Evolutionary conservation across 2,329 filamentous ascomycete species (phyloP), one percentile per base, ranked within the genome.

Genomic region (Fusarium sulawesiense): DNA sequence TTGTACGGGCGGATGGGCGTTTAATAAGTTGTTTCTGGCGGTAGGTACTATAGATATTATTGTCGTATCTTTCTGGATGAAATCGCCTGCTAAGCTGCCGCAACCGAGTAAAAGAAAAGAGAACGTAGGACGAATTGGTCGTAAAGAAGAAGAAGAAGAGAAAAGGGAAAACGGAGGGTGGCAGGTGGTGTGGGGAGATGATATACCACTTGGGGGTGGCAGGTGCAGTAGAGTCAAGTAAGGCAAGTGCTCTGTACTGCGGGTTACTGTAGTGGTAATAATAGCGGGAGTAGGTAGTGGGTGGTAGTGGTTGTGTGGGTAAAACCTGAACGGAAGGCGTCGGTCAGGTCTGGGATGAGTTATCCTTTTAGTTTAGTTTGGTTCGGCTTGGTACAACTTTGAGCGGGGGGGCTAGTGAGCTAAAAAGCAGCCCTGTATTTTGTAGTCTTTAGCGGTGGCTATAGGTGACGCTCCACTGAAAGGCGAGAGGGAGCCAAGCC

Each of bases 71-170:
- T 64, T 61, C 42, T 29, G 42, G 62, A 57, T 56, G 73, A 86
- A 84, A 84, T 85, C 85, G 83, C 84, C 87, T 88, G 84, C 87
- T 87, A 75, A 85, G 83, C 83, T 84, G 82, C 85, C 84, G 83
- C 81, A 83, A 84, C 83, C 84, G 80, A 83, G 73, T 72, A 84
- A 85, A 83, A 86, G 86, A 84, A 84, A 83, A 86, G 84, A 84
- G 83, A 86, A 86, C 77, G 83, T 81, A 81, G 83, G 85, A 88
- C 84, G 85, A 85, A 80, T 82, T 70, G 81, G 80, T 88, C 85
- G 86, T 87, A 83, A 84, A 79, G 83, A 78, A 79, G 78, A 81
- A 70, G 65, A 72, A 66, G 66, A 79, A 81, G 78, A 80, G 80
- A 82, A 81, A 82, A 78, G 75, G 81, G 79, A 79, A 79, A 81